These are phyloP conservation scores for Teunomyces aglyptinius DNA, from an alignment of 805 yeast species.

Conservation along the genomic window DNA sequence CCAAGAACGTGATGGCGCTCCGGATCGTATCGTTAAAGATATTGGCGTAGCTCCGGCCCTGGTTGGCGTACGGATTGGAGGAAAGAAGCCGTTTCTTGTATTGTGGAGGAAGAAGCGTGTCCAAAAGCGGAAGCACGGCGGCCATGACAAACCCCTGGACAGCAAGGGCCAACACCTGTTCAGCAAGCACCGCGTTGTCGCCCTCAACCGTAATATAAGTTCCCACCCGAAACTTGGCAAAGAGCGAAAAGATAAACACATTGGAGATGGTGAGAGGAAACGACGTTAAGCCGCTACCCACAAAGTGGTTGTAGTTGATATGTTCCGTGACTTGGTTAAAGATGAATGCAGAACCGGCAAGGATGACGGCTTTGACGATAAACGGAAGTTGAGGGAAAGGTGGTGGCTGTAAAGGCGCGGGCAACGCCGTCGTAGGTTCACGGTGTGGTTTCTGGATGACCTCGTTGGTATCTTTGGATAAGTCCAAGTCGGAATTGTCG, in stretches of 20 bases:
- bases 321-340: constrained; percentile 54
- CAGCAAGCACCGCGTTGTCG: constrained; percentile 9
- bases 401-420: background rate
- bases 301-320: constrained; percentile 49
- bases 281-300: constrained; percentile 35
- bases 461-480: constrained; percentile 16
- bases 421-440: constrained; percentile 5
- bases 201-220: constrained; percentile 5
- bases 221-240: constrained; percentile 13
- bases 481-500: constrained; percentile 39
- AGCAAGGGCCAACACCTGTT: constrained; percentile 27
- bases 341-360: constrained; percentile 48
- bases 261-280: constrained; percentile 13
- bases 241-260: constrained; percentile 12
- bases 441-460: constrained; percentile 12
- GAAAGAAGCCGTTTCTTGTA: constrained; percentile 33
- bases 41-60: constrained; percentile 21
- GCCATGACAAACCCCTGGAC: constrained; percentile 62
- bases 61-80: constrained; percentile 37
- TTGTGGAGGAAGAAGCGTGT: constrained; percentile 26
- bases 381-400: constrained; percentile 5
- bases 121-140: constrained; percentile 48
- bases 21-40: constrained; percentile 37
- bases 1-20: constrained; percentile 60
- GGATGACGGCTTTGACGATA: constrained; percentile 20